phyloP scores from a whole-genome alignment of 805 yeast species.

The Danielia reshetovae region DNA sequence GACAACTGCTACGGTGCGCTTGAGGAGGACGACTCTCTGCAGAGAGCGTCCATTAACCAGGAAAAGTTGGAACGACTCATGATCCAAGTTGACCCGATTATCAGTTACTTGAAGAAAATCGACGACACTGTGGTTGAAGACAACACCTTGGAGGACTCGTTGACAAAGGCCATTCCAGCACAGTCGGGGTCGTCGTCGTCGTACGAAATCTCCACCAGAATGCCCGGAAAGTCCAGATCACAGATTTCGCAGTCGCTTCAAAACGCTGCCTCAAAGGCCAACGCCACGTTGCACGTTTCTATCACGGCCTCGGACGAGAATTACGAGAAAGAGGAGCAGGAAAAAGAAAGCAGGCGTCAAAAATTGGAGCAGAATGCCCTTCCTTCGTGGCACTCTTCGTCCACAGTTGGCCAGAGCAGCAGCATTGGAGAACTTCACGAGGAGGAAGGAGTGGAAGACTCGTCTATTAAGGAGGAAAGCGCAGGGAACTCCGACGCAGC shows the following conservation, averaged over 20 bases:
- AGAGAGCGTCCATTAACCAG: conserved; percentile 77
- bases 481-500: conserved; percentile 4
- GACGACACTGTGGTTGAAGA: conserved; percentile 40
- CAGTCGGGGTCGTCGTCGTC: conserved; percentile 64
- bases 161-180: conserved; percentile 82
- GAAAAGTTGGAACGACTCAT: conserved; percentile 77
- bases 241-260: conserved; percentile 31
- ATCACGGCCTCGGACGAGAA: conserved; percentile 86
- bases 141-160: conserved; percentile 46
- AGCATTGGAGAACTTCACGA: conserved; percentile 38
- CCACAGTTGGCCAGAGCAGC: conserved; percentile 77
- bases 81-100: conserved; percentile 86
- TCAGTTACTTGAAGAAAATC: conserved; percentile 63
- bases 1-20: conserved; percentile 75
- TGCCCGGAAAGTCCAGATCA: conserved; percentile 28
- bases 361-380: conserved; percentile 85
- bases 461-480: conserved; percentile 12
- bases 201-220: conserved; percentile 56
- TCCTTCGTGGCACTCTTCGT: conserved; percentile 93
- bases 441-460: conserved; percentile 36
- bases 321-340: conserved; percentile 59
- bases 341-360: conserved; percentile 64
- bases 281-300: conserved; percentile 85
- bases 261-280: conserved; percentile 58
- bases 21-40: conserved; percentile 84